Conservation (phyloP, 768 basidiomycete species). For the Pulveroboletus sp. region DNA sequence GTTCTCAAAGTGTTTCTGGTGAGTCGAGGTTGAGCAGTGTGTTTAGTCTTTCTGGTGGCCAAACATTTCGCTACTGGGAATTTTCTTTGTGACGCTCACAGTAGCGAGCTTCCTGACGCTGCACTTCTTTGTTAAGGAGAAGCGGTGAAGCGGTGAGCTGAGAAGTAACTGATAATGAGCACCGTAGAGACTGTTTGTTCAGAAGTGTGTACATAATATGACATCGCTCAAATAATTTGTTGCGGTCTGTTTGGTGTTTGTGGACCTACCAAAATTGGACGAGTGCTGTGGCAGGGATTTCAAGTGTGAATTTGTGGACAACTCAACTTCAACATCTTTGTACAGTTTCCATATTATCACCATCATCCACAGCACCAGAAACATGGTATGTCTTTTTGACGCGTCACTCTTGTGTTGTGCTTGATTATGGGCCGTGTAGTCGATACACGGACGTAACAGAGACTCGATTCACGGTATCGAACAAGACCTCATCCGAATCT, state of each 20-base stretch:
- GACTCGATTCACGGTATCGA: slow-evolving; percentile 71
- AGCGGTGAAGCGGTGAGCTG: slow-evolving; percentile 21
- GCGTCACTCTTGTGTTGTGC: slow-evolving; percentile 2
- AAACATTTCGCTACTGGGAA: slow-evolving; percentile 78
- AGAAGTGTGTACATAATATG: background rate
- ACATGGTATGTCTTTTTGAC: slow-evolving; percentile 22
- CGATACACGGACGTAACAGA: slow-evolving; percentile 52
- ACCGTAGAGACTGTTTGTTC: background rate
- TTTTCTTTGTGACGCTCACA: slow-evolving; percentile 83
- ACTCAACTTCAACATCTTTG: slow-evolving; percentile 4
- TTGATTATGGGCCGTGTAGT: slow-evolving; percentile 17
- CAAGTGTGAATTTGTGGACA: slow-evolving; percentile 3
- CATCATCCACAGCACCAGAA: slow-evolving; percentile 7
- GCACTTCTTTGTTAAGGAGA: slow-evolving; percentile 88
- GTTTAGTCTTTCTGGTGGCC: slow-evolving; percentile 98
- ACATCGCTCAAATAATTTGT: background rate
- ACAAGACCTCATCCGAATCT: slow-evolving; percentile 61
- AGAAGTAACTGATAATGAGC: background rate
- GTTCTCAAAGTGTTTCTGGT: slow-evolving; percentile 7
- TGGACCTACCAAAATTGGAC: slow-evolving; percentile 10
- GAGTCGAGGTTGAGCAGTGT: slow-evolving; percentile 5
- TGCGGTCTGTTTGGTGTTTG: slow-evolving; percentile 21
- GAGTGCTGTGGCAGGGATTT: background rate
- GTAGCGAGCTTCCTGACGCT: slow-evolving; percentile 71
- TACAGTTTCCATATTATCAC: slow-evolving; percentile 2